Base-by-base conservation (phyloP, 1,284 basidiomycete genomes). In the Pholiota adiposa region DNA sequence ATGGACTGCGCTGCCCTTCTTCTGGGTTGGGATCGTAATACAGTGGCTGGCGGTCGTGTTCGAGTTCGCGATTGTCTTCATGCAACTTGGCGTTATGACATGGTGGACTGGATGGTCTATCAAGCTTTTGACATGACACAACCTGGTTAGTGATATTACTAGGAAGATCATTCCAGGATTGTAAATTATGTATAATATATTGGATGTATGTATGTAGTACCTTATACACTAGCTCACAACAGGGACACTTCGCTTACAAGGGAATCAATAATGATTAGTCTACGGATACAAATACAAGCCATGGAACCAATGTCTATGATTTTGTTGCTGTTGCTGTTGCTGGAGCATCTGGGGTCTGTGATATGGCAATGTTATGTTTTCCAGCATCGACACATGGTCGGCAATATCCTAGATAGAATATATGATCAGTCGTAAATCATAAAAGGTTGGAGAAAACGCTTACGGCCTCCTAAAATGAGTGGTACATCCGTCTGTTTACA, bases 61-160 rank as follows among this genome's bases (percentile, higher is more conserved):
- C 21, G 88, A 89, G 67, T 68, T 77, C 54, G 78, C 73, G 41
- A 71, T 90, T 55, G 78, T 89, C 4, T 62, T 85, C 23, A 75
- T 84, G 55, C 79, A 90, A 68, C 56, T 84, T 48, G 83, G 79
- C 3, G 82, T 87, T 19, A 72, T 86, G 38, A 66, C 78, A 19
- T 91, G 89, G 89, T 91, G 89, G 89, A 64, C 83, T 55, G 88
- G 87, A 33, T 91, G 89, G 89, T 77, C 77, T 23, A 68, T 89
- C 49, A 80, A 81, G 43, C 63, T 88, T 60, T 76, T 83, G 60
- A 66, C 67, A 59, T 75, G 63, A 62, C 14, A 12, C 11, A 12
- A 19, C 23, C 7, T 16, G 8, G 34, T 36, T 21, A 23, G 3
- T 43, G 38, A 31, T 27, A 21, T 12, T n/a, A n/a, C n/a, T n/a